Base-by-base conservation (phyloP, 2,329 filamentous ascomycete genomes). In the Pseudogymnoascus sp. region DNA sequence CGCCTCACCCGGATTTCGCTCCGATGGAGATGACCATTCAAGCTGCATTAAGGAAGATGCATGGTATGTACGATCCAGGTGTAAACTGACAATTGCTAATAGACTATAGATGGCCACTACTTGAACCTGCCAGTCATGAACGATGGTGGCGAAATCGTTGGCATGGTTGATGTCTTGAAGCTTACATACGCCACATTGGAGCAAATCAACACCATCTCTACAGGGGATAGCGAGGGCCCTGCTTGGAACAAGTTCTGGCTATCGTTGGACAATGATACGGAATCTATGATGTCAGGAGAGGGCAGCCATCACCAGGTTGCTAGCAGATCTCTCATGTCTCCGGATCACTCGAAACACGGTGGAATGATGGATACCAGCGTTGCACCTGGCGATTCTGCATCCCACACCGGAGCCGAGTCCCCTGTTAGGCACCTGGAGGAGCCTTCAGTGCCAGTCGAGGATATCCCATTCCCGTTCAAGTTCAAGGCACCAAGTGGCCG, bases 241-340 rank as follows among this genome's bases (percentile, higher is more conserved):
- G 95, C 95, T 6, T 99, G 95, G 95, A 98, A 97, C 81, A 99
- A 98, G 77, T 99, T 99, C 79, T 99, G 95, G 95, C 82, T 98
- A 68, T 98, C 95, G 0, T 87, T 99, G 70, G 86, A 98, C 75
- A 87, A 96, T 70, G 93, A 96, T 75, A 93, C 93, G 12, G 95
- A 98, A 77, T 99, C 95, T 2, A 89, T 96, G 83, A 87, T 98
- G 76, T 99, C 95, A 65, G 95, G 93, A 65, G 91, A 96, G 63
- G 90, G 89, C 59, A 90, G 89, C 72, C 88, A 88, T 71, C 88
- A 90, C 70, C 82, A 86, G 70, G 81, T 80, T 70, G 74, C 86
- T 59, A 85, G 86, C 65, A 86, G 90, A 65, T 93, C 89, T 35
- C 81, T 93, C 69, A 87, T 96, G 78, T 96, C 92, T 37, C 91